Base-by-base conservation (phyloP, 495 filamentous ascomycete genomes). In the Penicillium alfredii region DNA sequence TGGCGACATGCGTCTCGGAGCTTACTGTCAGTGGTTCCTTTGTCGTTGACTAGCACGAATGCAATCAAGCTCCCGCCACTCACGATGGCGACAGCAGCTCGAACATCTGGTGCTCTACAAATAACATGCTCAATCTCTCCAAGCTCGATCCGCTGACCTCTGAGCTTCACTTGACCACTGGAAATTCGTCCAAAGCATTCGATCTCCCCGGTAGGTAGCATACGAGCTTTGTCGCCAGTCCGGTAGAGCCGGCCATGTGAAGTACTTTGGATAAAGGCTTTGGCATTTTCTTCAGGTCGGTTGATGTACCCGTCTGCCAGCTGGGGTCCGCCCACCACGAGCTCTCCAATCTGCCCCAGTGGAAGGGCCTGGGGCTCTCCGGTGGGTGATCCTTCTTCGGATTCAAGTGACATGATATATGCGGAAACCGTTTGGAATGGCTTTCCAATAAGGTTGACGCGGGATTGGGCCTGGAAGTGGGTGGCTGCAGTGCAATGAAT, bases 241-340 rank as follows among this genome's bases (percentile, higher is more conserved):
- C 84, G 72, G 58, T 94, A 95, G 3, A 89, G 61, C 18, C 66
- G 40, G 38, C 76, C 63, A 63, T 69, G 72, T 42, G 64, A 32
- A 4, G 60, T 69, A 15, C 63, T 73, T 6, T 76, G 46, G 19
- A 84, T 56, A 50, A 93, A 95, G 0, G 79, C 75, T 17, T 68
- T 62, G 13, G 66, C 61, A 2, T 82, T 93, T 34, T 82, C 72
- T 30, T 88, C 80, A 0, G 76, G 76, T 11, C 83, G 70, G 43
- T 90, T 89, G 23, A 95, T 66, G 49, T 95, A 95, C 11, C 78
- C 82, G 38, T 74, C 66, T 2, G 88, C 86, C 8, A 92, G 66
- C 45, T 93, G 87, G 25, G 69, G 53, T 0, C 88, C 88, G 5
- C 86, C 88, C 9, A 95, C 61, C 6, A 77, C 83, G 21, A 95